Conservation (phyloP, 768 basidiomycete genomes). For the Phaffia tasmanica region DNA sequence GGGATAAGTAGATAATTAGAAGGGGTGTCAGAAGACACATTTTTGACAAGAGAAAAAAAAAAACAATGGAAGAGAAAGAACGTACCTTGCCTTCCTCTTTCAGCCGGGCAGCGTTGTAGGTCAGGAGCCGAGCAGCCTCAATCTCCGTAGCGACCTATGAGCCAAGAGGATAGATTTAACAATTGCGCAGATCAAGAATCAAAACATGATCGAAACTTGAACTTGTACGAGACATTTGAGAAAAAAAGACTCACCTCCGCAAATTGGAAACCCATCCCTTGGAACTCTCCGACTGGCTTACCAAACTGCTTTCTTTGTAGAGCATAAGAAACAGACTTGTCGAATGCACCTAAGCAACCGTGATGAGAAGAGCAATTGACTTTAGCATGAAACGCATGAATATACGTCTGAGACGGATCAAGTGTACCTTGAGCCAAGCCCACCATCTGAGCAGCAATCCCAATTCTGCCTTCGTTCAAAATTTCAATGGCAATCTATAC, state of each 20-base stretch:
- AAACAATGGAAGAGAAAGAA: neutral
- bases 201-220: neutral
- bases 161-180: neutral
- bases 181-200: too few relatives aligned
- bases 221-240: neutral
- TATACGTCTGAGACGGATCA: neutral
- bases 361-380: constrained; percentile 42
- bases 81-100: constrained; percentile 32
- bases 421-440: neutral
- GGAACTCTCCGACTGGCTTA: constrained; percentile 81
- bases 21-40: neutral
- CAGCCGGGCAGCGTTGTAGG: constrained; percentile 89
- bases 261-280: constrained; percentile 91
- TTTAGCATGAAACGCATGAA: neutral
- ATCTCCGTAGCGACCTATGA: constrained; percentile 64
- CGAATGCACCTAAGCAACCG: constrained; percentile 91
- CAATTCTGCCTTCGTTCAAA: constrained; percentile 92
- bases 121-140: constrained; percentile 76
- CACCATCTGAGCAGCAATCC: constrained; percentile 65
- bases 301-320: constrained; percentile 92
- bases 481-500: constrained; percentile 83
- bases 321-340: constrained; percentile 88
- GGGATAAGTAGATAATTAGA: neutral
- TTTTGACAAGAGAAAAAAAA: neutral
- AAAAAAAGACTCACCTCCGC: constrained; percentile 44